Conservation (phyloP, 345 rosid species). For the Brassica incana region DNA sequence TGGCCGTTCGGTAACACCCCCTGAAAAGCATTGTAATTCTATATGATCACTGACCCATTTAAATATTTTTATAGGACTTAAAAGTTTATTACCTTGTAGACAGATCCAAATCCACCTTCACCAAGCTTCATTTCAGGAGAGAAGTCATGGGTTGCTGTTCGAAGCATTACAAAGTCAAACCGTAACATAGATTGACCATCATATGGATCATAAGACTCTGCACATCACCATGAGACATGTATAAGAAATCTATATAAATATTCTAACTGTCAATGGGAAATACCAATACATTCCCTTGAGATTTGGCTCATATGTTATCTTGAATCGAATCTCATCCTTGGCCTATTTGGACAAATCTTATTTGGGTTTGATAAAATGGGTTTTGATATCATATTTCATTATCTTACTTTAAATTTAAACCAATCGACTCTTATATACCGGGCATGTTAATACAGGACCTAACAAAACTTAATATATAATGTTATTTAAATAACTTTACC, state of each 20-base stretch:
- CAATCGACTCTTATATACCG: neutral
- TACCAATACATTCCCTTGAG: neutral
- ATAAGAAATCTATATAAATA: neutral
- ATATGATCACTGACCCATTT: neutral
- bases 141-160: neutral
- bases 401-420: neutral
- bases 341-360: neutral
- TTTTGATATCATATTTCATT: neutral
- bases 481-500: conserved; percentile 6
- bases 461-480: neutral
- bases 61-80: neutral
- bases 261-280: neutral
- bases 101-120: conserved; percentile 10
- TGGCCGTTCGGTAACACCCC: neutral
- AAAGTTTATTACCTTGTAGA: neutral
- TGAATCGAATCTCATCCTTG: neutral
- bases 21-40: neutral
- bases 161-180: neutral
- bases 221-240: conserved; percentile 2
- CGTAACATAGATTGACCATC: neutral
- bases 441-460: neutral
- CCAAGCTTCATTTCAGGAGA: neutral
- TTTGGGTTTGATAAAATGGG: neutral
- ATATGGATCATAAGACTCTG: neutral
- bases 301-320: neutral